Conservation (phyloP, 2,329 filamentous ascomycete genomes). For the Thielaviopsis musarum region DNA sequence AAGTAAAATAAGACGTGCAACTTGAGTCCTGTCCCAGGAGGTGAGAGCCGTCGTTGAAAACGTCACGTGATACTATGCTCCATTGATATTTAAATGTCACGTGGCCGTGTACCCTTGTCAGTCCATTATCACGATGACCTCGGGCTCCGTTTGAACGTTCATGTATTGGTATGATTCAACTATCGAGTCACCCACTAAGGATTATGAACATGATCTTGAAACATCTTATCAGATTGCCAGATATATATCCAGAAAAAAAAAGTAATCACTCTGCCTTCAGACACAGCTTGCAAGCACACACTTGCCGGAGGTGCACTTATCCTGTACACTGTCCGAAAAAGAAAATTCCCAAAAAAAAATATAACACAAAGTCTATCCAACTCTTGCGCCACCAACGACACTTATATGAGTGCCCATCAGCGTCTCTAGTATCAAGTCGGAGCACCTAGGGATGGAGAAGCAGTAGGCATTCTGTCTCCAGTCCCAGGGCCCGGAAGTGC, state of each 20-base stretch:
- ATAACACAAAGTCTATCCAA: conserved; percentile 5
- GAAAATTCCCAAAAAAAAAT: neutral
- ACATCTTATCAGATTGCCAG: neutral
- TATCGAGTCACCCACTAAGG: neutral
- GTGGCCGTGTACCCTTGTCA: too few relatives aligned
- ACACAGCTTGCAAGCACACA: neutral
- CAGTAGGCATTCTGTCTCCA: conserved; percentile 3
- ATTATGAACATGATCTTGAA: neutral
- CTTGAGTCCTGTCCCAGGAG: too few relatives aligned
- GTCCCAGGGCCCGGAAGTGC: neutral
- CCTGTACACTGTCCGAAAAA: neutral
- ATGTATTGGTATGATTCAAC: too few relatives aligned
- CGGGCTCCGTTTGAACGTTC: too few relatives aligned
- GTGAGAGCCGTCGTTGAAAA: too few relatives aligned
- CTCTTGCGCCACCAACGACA: neutral
- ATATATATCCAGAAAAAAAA: neutral
- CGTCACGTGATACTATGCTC: too few relatives aligned
- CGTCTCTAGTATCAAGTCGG: neutral
- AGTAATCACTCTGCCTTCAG: neutral
- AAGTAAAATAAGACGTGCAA: too few relatives aligned
- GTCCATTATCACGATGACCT: too few relatives aligned
- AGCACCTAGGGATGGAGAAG: neutral
- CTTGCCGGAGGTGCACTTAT: conserved; percentile 1
- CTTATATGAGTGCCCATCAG: neutral
- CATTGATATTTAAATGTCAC: too few relatives aligned